Evolutionary conservation across 306 rosid genomes (phyloP), one percentile per base, ranked within the genome.

Genomic region (Prunus mongolica): DNA sequence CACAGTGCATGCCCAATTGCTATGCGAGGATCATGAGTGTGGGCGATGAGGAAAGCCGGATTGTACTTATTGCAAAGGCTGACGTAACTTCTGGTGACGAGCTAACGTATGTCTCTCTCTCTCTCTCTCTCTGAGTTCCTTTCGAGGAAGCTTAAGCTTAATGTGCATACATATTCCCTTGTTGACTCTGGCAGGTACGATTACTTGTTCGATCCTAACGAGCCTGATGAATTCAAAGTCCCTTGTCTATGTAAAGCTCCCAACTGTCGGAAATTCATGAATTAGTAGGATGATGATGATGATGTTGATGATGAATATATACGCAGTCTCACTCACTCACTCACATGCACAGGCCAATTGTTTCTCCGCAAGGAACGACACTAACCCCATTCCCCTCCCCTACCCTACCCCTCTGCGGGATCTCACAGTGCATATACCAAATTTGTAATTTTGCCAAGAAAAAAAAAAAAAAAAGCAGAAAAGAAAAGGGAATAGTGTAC

Each of bases 21-120:
- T 96, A 96, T 69, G 99, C 99, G 69, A 93, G 99, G 83, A 96
- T 96, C 84, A 96, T 96, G 99, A 91, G 99, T 74, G 99, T 96
- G 61, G 99, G 99, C 32, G 94, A 86, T 20, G 98, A 96, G 0
- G 93, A 96, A 79, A 96, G 98, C 85, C 88, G 98, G 77, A 96
- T 96, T 16, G 99, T 96, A 30, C 99, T 96, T 78, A 93, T 96
- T 22, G 98, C 99, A 6, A 96, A 93, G 93, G 82, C 98, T 11
- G 86, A 72, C 1, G 97, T 96, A 46, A 75, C 87, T 58, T 72
- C 94, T 2, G 96, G 94, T 4, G 99, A 96, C 22, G 99, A 96
- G 86, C 85, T 96, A 84, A 92, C 99, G 99, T 96, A 87, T 61
- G 55, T 77, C 30, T 71, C 44, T 72, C 66, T 3, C 54, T 11